A percentile compares a stretch with the other conserved stretches of the same genome.
Evolutionary conservation across 2,329 filamentous ascomycete genomes (phyloP).

Genomic region (Phaeosphaeriaceae sp.): DNA sequence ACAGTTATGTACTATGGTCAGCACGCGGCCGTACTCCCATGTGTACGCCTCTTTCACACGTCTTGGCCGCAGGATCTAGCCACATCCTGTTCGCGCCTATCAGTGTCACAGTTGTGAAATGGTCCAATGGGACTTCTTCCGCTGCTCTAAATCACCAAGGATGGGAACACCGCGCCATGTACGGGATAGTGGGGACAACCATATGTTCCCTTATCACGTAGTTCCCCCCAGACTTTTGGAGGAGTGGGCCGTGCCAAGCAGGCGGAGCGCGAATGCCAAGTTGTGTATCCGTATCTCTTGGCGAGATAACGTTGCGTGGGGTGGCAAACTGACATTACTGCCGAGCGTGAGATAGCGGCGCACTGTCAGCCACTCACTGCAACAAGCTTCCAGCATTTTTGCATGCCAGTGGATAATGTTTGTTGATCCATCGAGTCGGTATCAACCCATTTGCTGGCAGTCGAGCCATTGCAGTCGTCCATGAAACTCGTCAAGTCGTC

Average conservation of each 20-base stretch:
- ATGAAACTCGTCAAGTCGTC: slow-evolving; percentile 18
- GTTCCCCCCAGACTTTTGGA: slow-evolving; percentile 17
- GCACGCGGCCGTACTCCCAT: background rate
- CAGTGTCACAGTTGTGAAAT: slow-evolving; percentile 1
- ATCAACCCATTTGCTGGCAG: slow-evolving; percentile 41
- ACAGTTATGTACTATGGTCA: background rate
- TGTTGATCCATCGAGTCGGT: slow-evolving; percentile 36
- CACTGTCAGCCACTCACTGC: slow-evolving; percentile 5
- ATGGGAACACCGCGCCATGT: slow-evolving; percentile 23
- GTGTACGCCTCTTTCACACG: background rate
- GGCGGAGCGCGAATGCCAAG: slow-evolving; percentile 27
- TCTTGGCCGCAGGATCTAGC: slow-evolving; percentile 16
- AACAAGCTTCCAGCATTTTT: slow-evolving; percentile 42
- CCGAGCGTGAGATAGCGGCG: background rate
- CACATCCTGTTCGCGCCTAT: slow-evolving; percentile 15
- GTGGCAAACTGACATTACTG: slow-evolving; percentile 7
- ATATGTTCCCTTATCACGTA: slow-evolving; percentile 33
- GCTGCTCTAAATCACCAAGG: slow-evolving; percentile 9
- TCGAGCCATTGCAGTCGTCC: slow-evolving; percentile 17
- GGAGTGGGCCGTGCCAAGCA: slow-evolving; percentile 26
- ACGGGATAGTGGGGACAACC: slow-evolving; percentile 18
- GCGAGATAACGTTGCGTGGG: slow-evolving; percentile 38
- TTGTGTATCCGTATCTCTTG: slow-evolving; percentile 26
- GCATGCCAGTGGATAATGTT: slow-evolving; percentile 48
- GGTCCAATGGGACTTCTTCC: slow-evolving; percentile 2